These are phyloP conservation scores for Leptographium wingfieldii DNA, from an alignment of 2,329 filamentous ascomycete genomes.

Conservation along the genomic window DNA sequence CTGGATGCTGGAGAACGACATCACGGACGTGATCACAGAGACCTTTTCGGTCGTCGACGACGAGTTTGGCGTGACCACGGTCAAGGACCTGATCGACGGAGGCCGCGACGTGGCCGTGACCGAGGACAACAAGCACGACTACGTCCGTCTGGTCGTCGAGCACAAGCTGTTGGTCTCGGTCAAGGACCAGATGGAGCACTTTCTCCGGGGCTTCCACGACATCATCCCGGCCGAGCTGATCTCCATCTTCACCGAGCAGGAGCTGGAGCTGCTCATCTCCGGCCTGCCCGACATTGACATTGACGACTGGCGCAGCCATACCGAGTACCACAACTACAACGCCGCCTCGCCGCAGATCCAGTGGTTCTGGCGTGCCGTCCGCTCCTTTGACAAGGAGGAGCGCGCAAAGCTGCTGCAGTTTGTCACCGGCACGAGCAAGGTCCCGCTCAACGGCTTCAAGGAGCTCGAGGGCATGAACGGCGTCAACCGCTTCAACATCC, in stretches of 20 bases:
- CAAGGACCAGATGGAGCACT: slow-evolving; percentile 85
- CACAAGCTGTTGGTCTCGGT: slow-evolving; percentile 87
- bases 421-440: slow-evolving; percentile 95
- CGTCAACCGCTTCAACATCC: slow-evolving; percentile 95
- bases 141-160: slow-evolving; percentile 87
- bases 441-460: slow-evolving; percentile 96
- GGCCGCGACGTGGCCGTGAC: slow-evolving; percentile 89
- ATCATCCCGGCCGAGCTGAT: slow-evolving; percentile 92
- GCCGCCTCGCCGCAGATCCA: slow-evolving; percentile 92
- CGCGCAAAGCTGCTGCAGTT: slow-evolving; percentile 94
- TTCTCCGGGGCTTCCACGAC: slow-evolving; percentile 93
- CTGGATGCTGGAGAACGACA: slow-evolving; percentile 98
- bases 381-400: slow-evolving; percentile 98
- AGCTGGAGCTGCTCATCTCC: slow-evolving; percentile 90
- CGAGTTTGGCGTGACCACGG: slow-evolving; percentile 79
- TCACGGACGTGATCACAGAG: slow-evolving; percentile 93
- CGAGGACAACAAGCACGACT: slow-evolving; percentile 97
- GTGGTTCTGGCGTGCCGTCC: slow-evolving; percentile 98
- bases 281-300: slow-evolving; percentile 94
- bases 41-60: slow-evolving; percentile 92
- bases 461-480: slow-evolving; percentile 99
- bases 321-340: slow-evolving; percentile 96
- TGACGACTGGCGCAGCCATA: slow-evolving; percentile 98
- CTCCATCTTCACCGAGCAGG: slow-evolving; percentile 96
- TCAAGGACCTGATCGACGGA: slow-evolving; percentile 75